phyloP scores from a whole-genome alignment of 805 yeast genomes.

The Deakozyma indianensis region DNA sequence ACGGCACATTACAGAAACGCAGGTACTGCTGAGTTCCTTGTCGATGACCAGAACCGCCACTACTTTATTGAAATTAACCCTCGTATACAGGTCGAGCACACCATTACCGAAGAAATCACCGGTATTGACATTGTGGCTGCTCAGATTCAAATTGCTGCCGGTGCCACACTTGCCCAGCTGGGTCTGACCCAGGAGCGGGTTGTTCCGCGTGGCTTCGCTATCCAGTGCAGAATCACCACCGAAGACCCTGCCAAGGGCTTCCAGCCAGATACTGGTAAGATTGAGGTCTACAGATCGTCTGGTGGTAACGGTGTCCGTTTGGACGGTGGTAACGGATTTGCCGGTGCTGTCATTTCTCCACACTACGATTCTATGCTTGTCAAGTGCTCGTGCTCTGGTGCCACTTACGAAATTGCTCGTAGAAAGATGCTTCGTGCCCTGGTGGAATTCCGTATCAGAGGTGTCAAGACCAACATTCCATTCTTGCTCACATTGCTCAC shows the following conservation, averaged over 20 bases:
- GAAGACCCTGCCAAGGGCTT: constrained; percentile 94
- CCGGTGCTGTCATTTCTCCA: constrained; percentile 92
- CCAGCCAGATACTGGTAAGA: constrained; percentile 97
- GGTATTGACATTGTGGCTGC: constrained; percentile 98
- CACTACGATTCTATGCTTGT: constrained; percentile 98
- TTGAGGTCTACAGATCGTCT: constrained; percentile 93
- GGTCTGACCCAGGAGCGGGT: constrained; percentile 90
- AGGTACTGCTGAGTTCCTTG: constrained; percentile 96
- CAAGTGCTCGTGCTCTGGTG: constrained; percentile 93
- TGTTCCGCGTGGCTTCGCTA: constrained; percentile 94
- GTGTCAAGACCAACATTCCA: constrained; percentile 97
- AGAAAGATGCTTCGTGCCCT: constrained; percentile 95
- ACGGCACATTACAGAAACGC: constrained; percentile 89
- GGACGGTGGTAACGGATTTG: constrained; percentile 97
- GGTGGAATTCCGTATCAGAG: constrained; percentile 96
- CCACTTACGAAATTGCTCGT: constrained; percentile 91
- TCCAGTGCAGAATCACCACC: constrained; percentile 97
- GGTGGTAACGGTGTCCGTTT: constrained; percentile 99
- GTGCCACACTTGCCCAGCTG: constrained; percentile 82
- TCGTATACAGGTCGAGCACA: constrained; percentile 95
- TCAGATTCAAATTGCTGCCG: constrained; percentile 97
- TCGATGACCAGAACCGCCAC: constrained; percentile 85
- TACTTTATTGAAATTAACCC: constrained; percentile 98
- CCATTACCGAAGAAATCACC: constrained; percentile 96
- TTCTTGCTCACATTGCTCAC: constrained; percentile 85